phyloP scores from a whole-genome alignment of 805 yeast genomes.

The Wickerhamiella sorbophila region DNA sequence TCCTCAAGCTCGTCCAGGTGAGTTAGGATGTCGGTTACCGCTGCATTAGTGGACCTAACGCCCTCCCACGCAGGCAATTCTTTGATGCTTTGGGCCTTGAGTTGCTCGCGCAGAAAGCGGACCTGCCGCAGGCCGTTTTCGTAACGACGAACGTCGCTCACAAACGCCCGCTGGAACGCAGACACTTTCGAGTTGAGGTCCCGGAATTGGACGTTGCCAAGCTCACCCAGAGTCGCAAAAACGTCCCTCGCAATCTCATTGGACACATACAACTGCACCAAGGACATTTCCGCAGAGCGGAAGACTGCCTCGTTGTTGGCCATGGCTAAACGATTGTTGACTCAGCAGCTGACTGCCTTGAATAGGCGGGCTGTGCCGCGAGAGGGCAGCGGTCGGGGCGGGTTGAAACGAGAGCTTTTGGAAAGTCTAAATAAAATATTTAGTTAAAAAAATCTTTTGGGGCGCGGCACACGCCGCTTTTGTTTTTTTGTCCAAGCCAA shows the following conservation, averaged over 20 bases:
- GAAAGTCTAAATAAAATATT: background rate
- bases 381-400: too few species aligned
- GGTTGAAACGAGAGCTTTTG: too few species aligned
- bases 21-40: constrained; percentile 56
- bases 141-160: constrained; percentile 66
- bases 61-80: constrained; percentile 28
- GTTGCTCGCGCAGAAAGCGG: constrained; percentile 28
- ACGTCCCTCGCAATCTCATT: constrained; percentile 80
- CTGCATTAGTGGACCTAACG: constrained; percentile 28
- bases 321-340: background rate
- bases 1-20: constrained; percentile 57
- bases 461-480: too few species aligned
- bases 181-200: constrained; percentile 72
- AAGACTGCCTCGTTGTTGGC: constrained; percentile 24
- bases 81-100: constrained; percentile 21
- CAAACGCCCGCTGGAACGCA: constrained; percentile 82
- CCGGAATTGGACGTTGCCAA: constrained; percentile 75
- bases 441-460: too few species aligned
- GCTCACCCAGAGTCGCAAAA: constrained; percentile 72
- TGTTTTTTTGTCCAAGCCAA: background rate
- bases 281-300: constrained; percentile 90
- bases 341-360: too few species aligned
- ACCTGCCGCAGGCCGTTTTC: constrained; percentile 86
- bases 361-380: too few species aligned
- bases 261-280: constrained; percentile 82